These are phyloP conservation scores for Yamadazyma tumulicola DNA, from an alignment of 805 yeast genomes.

Conservation along the genomic window DNA sequence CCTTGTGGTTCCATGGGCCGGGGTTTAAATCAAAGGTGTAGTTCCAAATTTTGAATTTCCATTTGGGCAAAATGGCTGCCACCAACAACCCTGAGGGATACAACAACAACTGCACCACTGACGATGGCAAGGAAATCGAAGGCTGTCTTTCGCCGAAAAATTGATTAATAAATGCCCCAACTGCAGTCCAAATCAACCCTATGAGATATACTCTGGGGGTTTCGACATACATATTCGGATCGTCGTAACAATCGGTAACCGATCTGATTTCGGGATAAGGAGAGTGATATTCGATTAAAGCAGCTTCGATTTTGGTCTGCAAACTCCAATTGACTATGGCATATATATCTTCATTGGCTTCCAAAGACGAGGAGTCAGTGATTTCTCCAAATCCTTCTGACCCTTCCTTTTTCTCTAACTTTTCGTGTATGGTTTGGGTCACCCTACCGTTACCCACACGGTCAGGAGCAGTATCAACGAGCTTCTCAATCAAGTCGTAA, in stretches of 20 bases:
- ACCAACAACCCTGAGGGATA: slow-evolving; percentile 38
- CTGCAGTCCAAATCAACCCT: slow-evolving; percentile 45
- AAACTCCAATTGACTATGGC: slow-evolving; percentile 18
- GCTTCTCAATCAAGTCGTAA: slow-evolving; percentile 24
- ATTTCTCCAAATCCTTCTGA: not conserved
- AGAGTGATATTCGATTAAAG: slow-evolving; percentile 37
- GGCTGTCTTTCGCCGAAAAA: slow-evolving; percentile 54
- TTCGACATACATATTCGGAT: slow-evolving; percentile 42
- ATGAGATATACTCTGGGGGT: slow-evolving; percentile 53
- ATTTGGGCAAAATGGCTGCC: slow-evolving; percentile 41
- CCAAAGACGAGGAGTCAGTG: not conserved
- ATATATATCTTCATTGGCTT: not conserved
- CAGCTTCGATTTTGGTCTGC: slow-evolving; percentile 37
- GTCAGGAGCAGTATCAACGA: slow-evolving; percentile 1
- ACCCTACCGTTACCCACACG: not conserved
- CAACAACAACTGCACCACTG: slow-evolving; percentile 42
- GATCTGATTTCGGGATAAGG: slow-evolving; percentile 66
- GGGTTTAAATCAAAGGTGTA: slow-evolving; percentile 21
- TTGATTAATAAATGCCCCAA: slow-evolving; percentile 52
- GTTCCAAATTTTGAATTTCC: slow-evolving; percentile 12
- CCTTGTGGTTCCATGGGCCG: slow-evolving; percentile 52
- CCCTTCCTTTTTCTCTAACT: slow-evolving; percentile 26
- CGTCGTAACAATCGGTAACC: slow-evolving; percentile 53
- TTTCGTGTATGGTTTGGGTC: not conserved
- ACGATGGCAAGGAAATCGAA: slow-evolving; percentile 35